These are phyloP conservation scores for Ceratocystis cacaofunesta DNA, from an alignment of 2,329 filamentous ascomycete genomes.

Conservation along the genomic window DNA sequence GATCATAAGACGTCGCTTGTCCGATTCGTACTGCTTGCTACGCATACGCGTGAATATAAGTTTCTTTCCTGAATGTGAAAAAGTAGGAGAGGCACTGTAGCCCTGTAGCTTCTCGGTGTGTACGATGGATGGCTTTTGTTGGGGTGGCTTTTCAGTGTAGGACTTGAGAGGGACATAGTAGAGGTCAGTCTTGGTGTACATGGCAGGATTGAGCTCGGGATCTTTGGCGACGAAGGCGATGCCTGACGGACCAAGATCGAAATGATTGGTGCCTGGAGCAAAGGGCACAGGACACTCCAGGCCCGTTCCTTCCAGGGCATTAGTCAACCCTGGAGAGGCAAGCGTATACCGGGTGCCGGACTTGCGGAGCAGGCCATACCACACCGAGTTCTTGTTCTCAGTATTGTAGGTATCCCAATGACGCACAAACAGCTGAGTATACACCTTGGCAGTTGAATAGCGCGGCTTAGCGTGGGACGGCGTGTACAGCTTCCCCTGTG, in stretches of 20 bases:
- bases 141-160: constrained; percentile 38
- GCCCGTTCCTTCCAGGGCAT: constrained; percentile 45
- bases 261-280: constrained; percentile 69
- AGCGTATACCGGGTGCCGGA: constrained; percentile 26
- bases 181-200: constrained; percentile 68
- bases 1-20: constrained; percentile 55
- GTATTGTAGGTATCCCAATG: constrained; percentile 72
- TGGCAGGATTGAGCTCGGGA: constrained; percentile 52
- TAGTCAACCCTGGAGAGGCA: constrained; percentile 36
- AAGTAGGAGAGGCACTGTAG: constrained; percentile 51
- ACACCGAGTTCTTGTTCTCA: constrained; percentile 55
- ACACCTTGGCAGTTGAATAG: constrained; percentile 52
- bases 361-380: constrained; percentile 47
- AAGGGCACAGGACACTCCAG: constrained; percentile 57
- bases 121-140: constrained; percentile 29
- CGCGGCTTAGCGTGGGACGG: constrained; percentile 44
- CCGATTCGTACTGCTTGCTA: constrained; percentile 62
- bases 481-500: constrained; percentile 56
- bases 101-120: constrained; percentile 43
- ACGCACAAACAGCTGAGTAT: constrained; percentile 60
- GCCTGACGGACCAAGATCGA: constrained; percentile 52
- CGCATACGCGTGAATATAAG: constrained; percentile 71
- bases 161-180: constrained; percentile 54
- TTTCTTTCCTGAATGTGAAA: constrained; percentile 56
- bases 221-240: constrained; percentile 65